phyloP scores from a whole-genome alignment of 1,284 basidiomycete genomes.

The Megacollybia platyphylla region DNA sequence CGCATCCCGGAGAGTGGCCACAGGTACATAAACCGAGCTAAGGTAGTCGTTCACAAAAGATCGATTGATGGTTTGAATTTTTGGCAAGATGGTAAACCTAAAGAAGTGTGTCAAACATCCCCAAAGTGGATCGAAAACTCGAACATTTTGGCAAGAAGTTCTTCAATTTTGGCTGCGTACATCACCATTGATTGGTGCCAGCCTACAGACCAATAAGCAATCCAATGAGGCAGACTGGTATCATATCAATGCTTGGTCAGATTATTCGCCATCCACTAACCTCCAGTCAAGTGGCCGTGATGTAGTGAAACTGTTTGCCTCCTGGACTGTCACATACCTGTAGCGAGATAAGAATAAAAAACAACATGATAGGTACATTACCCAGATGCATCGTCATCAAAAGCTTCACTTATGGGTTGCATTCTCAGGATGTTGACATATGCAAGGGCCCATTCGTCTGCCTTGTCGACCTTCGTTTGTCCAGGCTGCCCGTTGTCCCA shows the following conservation, averaged over 20 bases:
- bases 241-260: not conserved
- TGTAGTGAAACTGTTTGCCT: not conserved
- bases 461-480: conserved; percentile 1
- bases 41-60: conserved; percentile 10
- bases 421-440: conserved; percentile 21
- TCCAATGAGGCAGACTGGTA: conserved; percentile 12
- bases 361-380: too few relatives aligned
- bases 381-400: conserved; percentile 20
- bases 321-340: not conserved
- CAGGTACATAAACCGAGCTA: not conserved
- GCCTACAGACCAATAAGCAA: conserved; percentile 13
- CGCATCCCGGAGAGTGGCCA: conserved; percentile 3
- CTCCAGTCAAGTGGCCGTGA: not conserved
- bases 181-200: not conserved
- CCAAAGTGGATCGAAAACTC: too few relatives aligned
- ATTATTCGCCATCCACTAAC: not conserved
- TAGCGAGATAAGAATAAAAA: too few relatives aligned
- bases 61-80: conserved; percentile 9
- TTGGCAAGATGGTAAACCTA: conserved; percentile 10
- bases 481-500: not conserved
- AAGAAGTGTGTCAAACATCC: not conserved
- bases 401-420: conserved; percentile 25
- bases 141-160: not conserved
- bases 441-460: conserved; percentile 23
- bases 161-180: not conserved